A percentile compares a stretch with the other conserved stretches of the same genome.
phyloP scores from a whole-genome alignment of 208 protist species.

The Leishmania guyanensis region DNA sequence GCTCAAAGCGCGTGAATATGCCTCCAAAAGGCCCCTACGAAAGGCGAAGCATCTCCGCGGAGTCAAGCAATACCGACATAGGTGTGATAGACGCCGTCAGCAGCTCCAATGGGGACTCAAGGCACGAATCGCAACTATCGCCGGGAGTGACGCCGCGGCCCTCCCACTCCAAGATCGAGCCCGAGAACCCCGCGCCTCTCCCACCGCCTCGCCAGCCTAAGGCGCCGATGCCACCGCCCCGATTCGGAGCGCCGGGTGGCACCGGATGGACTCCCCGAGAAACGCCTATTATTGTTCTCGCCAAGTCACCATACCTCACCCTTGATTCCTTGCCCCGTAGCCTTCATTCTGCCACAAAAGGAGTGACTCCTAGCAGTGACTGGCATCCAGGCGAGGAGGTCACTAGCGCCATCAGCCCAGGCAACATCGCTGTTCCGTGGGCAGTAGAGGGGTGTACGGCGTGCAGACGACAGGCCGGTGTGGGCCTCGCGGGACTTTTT shows the following conservation, averaged over 20 bases:
- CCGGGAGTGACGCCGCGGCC: neutral
- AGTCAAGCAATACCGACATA: neutral
- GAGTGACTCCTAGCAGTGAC: neutral
- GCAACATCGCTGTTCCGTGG: conserved; percentile 24
- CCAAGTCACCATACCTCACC: conserved; percentile 30
- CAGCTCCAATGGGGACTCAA: neutral
- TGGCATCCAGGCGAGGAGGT: neutral
- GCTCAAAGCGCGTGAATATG: neutral
- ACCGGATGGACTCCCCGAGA: neutral
- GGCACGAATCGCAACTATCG: neutral
- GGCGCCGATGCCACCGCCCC: neutral
- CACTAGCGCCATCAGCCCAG: neutral
- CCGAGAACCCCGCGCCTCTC: neutral
- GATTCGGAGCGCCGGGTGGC: neutral
- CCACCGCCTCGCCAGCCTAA: neutral
- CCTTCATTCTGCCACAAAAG: neutral
- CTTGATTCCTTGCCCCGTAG: conserved; percentile 14
- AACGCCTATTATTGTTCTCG: conserved; percentile 6
- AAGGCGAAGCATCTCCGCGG: neutral
- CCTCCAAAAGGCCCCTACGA: neutral
- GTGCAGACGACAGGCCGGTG: conserved; percentile 29
- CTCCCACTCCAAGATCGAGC: neutral
- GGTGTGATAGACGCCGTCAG: neutral
- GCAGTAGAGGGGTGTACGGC: conserved; percentile 25
- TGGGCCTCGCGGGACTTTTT: conserved; percentile 26